Evolutionary conservation across 2,329 filamentous ascomycete genomes (phyloP).

Genomic region (Talaromyces funiculosus): DNA sequence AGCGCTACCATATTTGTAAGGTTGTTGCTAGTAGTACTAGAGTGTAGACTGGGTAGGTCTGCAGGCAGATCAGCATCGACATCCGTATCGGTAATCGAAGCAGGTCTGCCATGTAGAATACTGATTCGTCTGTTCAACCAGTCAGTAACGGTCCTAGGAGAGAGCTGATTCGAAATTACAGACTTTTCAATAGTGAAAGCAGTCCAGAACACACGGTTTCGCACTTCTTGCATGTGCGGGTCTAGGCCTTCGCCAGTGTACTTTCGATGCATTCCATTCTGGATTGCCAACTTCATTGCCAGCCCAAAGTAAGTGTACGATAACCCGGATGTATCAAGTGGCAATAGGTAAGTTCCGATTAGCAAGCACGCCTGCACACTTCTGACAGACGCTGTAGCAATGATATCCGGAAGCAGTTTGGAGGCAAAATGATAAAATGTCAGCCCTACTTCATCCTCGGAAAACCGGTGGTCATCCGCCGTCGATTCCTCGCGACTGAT

Average conservation of each 20-base stretch:
- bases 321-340: constrained; percentile 52
- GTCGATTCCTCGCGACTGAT: constrained; percentile 21
- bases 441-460: constrained; percentile 51
- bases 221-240: constrained; percentile 46
- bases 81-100: constrained; percentile 49
- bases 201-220: constrained; percentile 55
- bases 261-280: constrained; percentile 56
- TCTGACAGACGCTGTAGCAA: constrained; percentile 51
- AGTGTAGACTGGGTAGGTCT: constrained; percentile 42
- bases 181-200: constrained; percentile 54
- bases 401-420: constrained; percentile 52
- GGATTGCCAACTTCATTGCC: constrained; percentile 53
- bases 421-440: constrained; percentile 54
- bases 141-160: constrained; percentile 8
- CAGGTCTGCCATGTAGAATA: constrained; percentile 52
- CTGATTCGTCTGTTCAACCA: constrained; percentile 43
- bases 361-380: constrained; percentile 55
- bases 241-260: constrained; percentile 46
- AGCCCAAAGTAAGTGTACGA: constrained; percentile 55
- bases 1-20: constrained; percentile 45
- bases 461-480: constrained; percentile 33
- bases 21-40: constrained; percentile 38
- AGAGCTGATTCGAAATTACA: constrained; percentile 7
- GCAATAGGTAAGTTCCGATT: constrained; percentile 52
- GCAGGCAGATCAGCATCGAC: constrained; percentile 51